Evolutionary conservation across 1,139 yeast species (phyloP).

Genomic region (Blastobotrys elegans): DNA sequence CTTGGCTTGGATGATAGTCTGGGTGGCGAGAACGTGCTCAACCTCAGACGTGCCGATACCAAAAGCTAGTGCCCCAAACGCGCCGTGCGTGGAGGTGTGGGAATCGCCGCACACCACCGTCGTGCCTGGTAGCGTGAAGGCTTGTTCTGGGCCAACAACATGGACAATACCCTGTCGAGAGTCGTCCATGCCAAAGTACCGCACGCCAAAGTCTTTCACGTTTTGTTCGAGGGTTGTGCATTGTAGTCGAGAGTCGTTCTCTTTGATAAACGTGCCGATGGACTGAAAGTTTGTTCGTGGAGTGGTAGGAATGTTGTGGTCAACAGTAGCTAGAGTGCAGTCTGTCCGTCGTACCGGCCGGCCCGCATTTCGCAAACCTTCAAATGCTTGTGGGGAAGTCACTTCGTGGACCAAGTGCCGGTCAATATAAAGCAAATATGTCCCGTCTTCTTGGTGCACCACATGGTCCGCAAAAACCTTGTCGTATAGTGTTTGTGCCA

Average conservation of each 20-base stretch:
- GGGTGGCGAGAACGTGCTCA: conserved; percentile 97
- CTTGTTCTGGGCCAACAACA: conserved; percentile 98
- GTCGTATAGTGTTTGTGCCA: conserved; percentile 67
- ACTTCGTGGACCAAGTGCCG: conserved; percentile 98
- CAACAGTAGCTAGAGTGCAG: conserved; percentile 95
- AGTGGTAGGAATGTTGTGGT: conserved; percentile 93
- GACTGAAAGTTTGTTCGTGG: conserved; percentile 72
- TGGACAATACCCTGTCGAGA: conserved; percentile 96
- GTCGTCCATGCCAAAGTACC: conserved; percentile 93
- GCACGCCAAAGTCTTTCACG: conserved; percentile 81
- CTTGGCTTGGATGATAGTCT: conserved; percentile 88
- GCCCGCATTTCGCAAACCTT: conserved; percentile 83
- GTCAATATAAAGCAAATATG: conserved; percentile 82
- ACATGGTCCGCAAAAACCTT: conserved; percentile 93
- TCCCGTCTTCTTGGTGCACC: conserved; percentile 82
- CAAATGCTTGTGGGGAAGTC: conserved; percentile 98
- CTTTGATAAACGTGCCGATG: conserved; percentile 77
- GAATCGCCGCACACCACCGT: conserved; percentile 99
- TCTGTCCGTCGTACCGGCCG: conserved; percentile 87
- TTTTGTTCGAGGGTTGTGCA: conserved; percentile 89
- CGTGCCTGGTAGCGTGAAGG: conserved; percentile 96
- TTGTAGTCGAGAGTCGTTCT: conserved; percentile 87
- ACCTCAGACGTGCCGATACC: conserved; percentile 99
- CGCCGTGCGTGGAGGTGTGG: conserved; percentile 98
- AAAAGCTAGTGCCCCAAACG: conserved; percentile 95